Percentiles rank a stretch among this genome's conserved stretches.
phyloP scores from a whole-genome alignment of 805 yeast genomes.

The Yarrowia sp. region DNA sequence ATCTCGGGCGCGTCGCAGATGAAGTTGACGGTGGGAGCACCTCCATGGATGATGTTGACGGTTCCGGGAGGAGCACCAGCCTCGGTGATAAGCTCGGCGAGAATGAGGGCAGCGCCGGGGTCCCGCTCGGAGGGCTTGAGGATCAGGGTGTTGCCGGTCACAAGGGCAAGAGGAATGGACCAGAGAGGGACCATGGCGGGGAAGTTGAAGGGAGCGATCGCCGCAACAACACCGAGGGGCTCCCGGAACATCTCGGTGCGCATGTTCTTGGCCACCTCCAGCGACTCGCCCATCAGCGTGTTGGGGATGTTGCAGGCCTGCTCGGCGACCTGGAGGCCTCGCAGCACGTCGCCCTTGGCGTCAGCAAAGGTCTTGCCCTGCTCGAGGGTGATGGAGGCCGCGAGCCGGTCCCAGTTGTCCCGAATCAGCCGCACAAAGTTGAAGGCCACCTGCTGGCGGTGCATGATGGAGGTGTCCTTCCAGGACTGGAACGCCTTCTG shows the following conservation, averaged over 20 bases:
- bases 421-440: constrained; percentile 63
- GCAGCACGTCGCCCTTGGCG: constrained; percentile 70
- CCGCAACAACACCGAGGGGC: constrained; percentile 73
- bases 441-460: constrained; percentile 63
- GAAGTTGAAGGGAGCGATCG: constrained; percentile 78
- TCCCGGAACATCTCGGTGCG: constrained; percentile 70
- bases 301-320: constrained; percentile 62
- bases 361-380: constrained; percentile 77
- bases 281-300: constrained; percentile 59
- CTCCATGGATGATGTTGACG: constrained; percentile 69
- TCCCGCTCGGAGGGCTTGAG: constrained; percentile 71
- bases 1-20: constrained; percentile 69
- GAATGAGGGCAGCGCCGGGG: constrained; percentile 76
- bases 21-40: constrained; percentile 68
- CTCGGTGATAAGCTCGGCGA: constrained; percentile 66
- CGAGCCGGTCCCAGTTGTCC: constrained; percentile 65
- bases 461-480: constrained; percentile 50
- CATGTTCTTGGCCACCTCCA: constrained; percentile 72
- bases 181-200: constrained; percentile 81
- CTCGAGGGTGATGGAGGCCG: constrained; percentile 61
- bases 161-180: constrained; percentile 61
- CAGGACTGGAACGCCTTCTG: constrained; percentile 58
- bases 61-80: constrained; percentile 79
- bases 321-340: constrained; percentile 79
- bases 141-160: constrained; percentile 71